A percentile compares a stretch with the other conserved stretches of the same genome.
phyloP scores from a whole-genome alignment of 345 rosid species.

The Firmiana major region DNA sequence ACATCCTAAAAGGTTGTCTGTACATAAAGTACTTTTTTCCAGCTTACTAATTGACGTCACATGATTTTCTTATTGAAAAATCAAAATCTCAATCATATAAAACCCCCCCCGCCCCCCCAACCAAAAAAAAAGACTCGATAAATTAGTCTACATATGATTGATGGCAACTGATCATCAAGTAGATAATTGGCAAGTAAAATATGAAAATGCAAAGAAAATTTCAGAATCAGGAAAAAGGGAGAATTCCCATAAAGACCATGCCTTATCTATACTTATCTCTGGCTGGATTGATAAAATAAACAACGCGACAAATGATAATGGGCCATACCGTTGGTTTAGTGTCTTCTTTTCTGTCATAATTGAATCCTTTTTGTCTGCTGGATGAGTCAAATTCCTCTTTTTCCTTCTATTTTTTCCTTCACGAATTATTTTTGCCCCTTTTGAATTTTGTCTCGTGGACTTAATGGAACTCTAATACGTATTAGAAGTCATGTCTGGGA shows the following conservation, averaged over 20 bases:
- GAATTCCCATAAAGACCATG: neutral
- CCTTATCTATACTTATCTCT: neutral
- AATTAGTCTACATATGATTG: neutral
- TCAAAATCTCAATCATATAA: no score
- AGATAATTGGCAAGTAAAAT: neutral
- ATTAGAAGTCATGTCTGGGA: neutral
- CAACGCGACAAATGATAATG: conserved; percentile 11
- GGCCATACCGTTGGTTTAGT: conserved; percentile 14
- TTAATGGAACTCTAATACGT: neutral
- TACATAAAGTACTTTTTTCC: no score
- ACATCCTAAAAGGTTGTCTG: no score
- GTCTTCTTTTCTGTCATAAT: conserved; percentile 1
- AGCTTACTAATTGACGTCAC: no score
- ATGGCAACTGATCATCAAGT: neutral
- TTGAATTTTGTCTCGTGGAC: neutral
- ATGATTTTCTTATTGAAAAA: no score
- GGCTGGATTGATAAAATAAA: neutral
- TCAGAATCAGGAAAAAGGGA: conserved; percentile 7
- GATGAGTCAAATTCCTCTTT: conserved; percentile 4
- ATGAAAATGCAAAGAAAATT: neutral
- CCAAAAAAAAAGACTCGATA: no score
- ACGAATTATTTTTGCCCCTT: neutral
- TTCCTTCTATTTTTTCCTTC: no score
- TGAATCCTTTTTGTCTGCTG: conserved; percentile 14
- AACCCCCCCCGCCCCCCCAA: no score